Percentiles rank a stretch among this genome's conserved stretches.
Evolutionary conservation across 2,329 filamentous ascomycete species (phyloP).

Genomic region (Fusarium sp.): DNA sequence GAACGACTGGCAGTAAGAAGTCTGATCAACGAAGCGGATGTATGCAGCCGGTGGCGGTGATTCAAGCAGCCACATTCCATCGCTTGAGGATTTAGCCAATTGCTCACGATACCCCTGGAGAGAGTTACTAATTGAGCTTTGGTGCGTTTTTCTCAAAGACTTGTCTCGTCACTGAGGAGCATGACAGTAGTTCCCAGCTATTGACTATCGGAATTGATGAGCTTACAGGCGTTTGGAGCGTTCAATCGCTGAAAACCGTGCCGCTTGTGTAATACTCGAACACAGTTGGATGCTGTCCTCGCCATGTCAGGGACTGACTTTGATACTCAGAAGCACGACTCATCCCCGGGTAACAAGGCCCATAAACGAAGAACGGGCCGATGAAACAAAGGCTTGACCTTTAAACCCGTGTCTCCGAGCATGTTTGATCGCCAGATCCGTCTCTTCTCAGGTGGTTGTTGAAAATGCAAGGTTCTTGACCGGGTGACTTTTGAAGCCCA

Average conservation of each 20-base stretch:
- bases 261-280: not conserved
- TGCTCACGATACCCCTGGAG: constrained; percentile 1
- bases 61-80: constrained; percentile 36
- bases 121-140: constrained; percentile 8
- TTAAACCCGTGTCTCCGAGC: constrained; percentile 14
- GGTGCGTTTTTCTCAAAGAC: constrained; percentile 29
- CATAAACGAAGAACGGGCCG: constrained; percentile 28
- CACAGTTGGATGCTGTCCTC: not conserved
- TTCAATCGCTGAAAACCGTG: not conserved
- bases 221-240: not conserved
- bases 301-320: not conserved
- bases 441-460: constrained; percentile 34
- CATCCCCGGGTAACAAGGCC: constrained; percentile 4
- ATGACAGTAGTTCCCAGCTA: not conserved
- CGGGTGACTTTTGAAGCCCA: constrained; percentile 1
- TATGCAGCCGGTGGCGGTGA: constrained; percentile 28
- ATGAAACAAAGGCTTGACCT: constrained; percentile 38
- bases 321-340: constrained; percentile 16
- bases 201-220: not conserved
- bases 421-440: constrained; percentile 37
- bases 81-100: constrained; percentile 7
- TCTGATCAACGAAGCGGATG: constrained; percentile 15
- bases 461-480: constrained; percentile 16
- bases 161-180: constrained; percentile 1
- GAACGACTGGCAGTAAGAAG: not conserved